Percentiles rank a stretch among this genome's conserved stretches.
phyloP scores from a whole-genome alignment of 441 rosid genomes.

The Rhodomyrtus psidioides region DNA sequence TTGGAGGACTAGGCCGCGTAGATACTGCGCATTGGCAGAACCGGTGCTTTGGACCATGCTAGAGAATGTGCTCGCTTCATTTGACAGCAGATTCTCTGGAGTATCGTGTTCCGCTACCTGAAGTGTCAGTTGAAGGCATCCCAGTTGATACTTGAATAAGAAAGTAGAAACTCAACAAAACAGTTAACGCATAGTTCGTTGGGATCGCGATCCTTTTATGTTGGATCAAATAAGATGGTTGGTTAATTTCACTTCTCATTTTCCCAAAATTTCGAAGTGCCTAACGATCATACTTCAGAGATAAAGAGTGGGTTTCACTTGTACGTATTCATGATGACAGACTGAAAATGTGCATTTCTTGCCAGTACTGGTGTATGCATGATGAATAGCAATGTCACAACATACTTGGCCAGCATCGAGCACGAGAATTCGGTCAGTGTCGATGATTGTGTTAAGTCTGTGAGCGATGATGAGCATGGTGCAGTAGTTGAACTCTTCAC shows the following conservation, averaged over 20 bases:
- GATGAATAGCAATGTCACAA: not conserved
- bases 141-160: not conserved
- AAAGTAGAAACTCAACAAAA: not conserved
- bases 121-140: not conserved
- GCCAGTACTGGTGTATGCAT: not conserved
- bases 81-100: slow-evolving; percentile 5
- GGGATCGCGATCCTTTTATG: not conserved
- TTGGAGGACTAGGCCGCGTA: not conserved
- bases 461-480: slow-evolving; percentile 94
- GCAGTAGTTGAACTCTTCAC: slow-evolving; percentile 86
- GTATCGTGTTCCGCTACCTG: slow-evolving; percentile 11
- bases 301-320: not conserved
- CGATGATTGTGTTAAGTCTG: slow-evolving; percentile 86
- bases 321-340: not conserved
- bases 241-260: not conserved
- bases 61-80: slow-evolving; percentile 7
- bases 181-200: not conserved
- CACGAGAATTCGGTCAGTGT: slow-evolving; percentile 70
- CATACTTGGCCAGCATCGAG: slow-evolving; percentile 80
- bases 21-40: slow-evolving; percentile 3
- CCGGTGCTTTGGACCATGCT: slow-evolving; percentile 11
- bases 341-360: not conserved
- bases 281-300: not conserved
- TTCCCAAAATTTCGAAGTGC: not conserved
- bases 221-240: not conserved